Percentiles rank a stretch among this genome's conserved stretches.
Evolutionary conservation across 2,329 filamentous ascomycete species (phyloP).

Genomic region (Fusarium graminum): DNA sequence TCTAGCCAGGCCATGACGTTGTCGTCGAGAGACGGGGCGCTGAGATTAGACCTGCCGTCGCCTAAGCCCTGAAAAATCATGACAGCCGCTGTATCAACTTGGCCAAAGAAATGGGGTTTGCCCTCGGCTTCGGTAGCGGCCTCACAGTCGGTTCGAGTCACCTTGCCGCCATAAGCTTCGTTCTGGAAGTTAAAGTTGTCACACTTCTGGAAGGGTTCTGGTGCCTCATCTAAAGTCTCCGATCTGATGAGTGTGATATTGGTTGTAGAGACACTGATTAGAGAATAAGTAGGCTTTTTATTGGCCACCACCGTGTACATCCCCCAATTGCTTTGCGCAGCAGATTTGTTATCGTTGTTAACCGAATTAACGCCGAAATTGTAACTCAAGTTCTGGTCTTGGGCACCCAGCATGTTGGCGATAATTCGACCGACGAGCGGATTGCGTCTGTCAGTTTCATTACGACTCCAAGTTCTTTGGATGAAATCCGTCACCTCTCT

Average conservation of each 20-base stretch:
- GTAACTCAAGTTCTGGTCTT: constrained; percentile 14
- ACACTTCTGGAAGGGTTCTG: constrained; percentile 16
- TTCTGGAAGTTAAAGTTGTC: constrained; percentile 27
- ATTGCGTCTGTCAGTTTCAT: constrained; percentile 10
- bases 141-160: constrained; percentile 22
- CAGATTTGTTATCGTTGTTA: constrained; percentile 11
- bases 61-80: constrained; percentile 26
- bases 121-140: accelerated
- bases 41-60: constrained; percentile 25
- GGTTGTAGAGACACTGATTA: constrained; percentile 20
- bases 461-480: constrained; percentile 17
- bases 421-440: constrained; percentile 16
- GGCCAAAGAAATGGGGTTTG: constrained; percentile 20
- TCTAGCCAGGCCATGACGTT: constrained; percentile 14
- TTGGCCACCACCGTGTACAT: not conserved
- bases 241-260: constrained; percentile 40
- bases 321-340: constrained; percentile 21
- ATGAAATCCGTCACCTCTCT: constrained; percentile 23
- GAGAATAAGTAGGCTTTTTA: not conserved
- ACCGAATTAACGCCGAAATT: constrained; percentile 17
- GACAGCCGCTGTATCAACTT: constrained; percentile 36
- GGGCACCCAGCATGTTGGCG: constrained; percentile 24
- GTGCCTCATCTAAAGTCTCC: constrained; percentile 9
- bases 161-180: constrained; percentile 34
- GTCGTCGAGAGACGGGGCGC: constrained; percentile 26